Conservation (phyloP, 2,329 filamentous ascomycete genomes). For the Fusarium marasasianum region DNA sequence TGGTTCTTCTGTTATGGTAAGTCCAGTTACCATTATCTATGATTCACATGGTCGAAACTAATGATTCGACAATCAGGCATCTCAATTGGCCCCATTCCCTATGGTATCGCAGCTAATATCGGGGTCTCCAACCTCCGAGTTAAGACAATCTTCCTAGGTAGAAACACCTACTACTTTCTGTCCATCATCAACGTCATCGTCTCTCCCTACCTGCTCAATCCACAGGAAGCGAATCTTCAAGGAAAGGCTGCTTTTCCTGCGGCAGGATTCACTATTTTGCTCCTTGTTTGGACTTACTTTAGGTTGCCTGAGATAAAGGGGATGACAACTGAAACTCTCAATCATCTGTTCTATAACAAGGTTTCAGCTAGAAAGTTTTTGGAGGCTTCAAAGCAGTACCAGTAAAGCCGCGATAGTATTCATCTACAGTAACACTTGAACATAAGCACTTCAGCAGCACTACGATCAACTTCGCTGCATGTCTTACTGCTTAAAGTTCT, state of each 20-base stretch:
- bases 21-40: not conserved
- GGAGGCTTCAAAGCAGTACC: not conserved
- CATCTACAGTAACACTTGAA: not conserved
- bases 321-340: not conserved
- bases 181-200: not conserved
- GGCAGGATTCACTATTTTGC: not conserved
- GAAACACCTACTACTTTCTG: not conserved
- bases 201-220: not conserved
- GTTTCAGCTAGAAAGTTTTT: not conserved
- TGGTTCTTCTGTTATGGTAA: not conserved
- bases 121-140: not conserved
- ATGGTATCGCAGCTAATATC: not conserved
- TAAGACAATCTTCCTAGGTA: not conserved
- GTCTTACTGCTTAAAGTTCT: no score
- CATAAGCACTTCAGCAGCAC: no score
- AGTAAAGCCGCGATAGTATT: not conserved
- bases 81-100: not conserved
- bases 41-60: not conserved
- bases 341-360: not conserved
- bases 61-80: not conserved
- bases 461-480: no score
- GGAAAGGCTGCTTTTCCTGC: not conserved
- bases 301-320: not conserved
- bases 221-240: not conserved
- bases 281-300: not conserved